These are phyloP conservation scores for Chamaenerion angustifolium DNA, from an alignment of 345 rosid genomes.

Conservation along the genomic window DNA sequence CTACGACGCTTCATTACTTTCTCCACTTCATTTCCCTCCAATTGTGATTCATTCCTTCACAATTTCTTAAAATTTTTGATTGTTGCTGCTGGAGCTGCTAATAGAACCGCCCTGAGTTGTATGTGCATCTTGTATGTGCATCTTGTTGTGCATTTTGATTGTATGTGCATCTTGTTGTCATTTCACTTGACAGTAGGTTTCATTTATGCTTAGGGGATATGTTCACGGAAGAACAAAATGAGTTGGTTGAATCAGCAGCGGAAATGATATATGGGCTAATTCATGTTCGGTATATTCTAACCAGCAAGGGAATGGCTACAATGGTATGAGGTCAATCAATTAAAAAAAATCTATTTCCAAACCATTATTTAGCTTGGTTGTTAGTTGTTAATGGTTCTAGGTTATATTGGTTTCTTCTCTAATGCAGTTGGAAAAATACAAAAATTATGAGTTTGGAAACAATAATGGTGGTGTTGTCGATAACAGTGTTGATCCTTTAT, in stretches of 20 bases:
- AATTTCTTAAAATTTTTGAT: constrained; percentile 46
- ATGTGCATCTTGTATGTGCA: too few species aligned
- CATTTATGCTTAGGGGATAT: constrained; percentile 48
- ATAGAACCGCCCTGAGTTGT: constrained; percentile 40
- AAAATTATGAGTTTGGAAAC: constrained; percentile 86
- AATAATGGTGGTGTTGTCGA: too few species aligned
- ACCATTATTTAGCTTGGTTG: too few species aligned
- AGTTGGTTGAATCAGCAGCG: constrained; percentile 91
- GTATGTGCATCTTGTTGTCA: too few species aligned
- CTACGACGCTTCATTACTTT: constrained; percentile 73
- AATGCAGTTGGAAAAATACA: constrained; percentile 59
- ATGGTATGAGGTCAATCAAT: constrained; percentile 35
- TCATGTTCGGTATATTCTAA: constrained; percentile 78
- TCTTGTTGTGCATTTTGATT: too few species aligned
- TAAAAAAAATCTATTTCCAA: neutral
- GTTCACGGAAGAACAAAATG: constrained; percentile 94
- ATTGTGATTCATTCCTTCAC: constrained; percentile 38
- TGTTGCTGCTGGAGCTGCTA: constrained; percentile 40
- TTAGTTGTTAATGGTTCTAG: neutral
- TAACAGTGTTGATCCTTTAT: neutral
- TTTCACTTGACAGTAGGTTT: neutral
- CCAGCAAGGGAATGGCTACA: constrained; percentile 88
- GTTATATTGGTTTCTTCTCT: constrained; percentile 6
- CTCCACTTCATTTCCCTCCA: constrained; percentile 17
- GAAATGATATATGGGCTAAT: constrained; percentile 96